These are phyloP conservation scores for Malassezia equina DNA, from an alignment of 1,284 basidiomycete species.

Conservation along the genomic window DNA sequence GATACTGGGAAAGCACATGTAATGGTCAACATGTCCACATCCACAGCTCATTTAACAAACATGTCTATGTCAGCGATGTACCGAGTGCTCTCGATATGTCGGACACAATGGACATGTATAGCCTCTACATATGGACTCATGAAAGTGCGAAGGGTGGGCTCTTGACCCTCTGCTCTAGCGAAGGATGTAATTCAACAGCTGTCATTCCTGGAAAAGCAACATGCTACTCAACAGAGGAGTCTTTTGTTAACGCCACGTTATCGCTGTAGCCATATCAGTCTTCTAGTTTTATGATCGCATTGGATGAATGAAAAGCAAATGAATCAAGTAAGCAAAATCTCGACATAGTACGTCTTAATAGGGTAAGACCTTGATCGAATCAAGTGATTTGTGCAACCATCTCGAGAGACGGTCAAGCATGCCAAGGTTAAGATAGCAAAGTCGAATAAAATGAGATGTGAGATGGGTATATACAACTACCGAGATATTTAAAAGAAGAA, in stretches of 20 bases:
- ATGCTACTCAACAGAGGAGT: neutral
- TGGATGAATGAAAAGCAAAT: neutral
- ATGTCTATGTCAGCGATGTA: neutral
- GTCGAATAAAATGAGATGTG: neutral
- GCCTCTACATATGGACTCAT: neutral
- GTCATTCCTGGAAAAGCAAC: neutral
- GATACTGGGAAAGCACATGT: neutral
- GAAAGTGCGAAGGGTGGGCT: neutral
- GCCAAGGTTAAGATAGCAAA: neutral
- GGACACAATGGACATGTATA: neutral
- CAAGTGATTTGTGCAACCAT: too few relatives aligned
- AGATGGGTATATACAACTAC: neutral
- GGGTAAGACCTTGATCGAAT: too few relatives aligned
- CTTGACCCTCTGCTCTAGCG: neutral
- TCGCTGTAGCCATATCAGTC: neutral
- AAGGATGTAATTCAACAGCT: neutral
- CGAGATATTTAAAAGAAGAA: conserved; percentile 27
- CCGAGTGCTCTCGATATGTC: neutral
- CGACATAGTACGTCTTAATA: too few relatives aligned
- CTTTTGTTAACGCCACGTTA: neutral
- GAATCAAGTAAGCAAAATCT: neutral
- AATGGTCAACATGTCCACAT: neutral
- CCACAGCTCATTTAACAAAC: neutral
- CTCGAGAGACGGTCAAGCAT: too few relatives aligned
- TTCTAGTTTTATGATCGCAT: neutral